A percentile compares a stretch with the other conserved stretches of the same genome.
Evolutionary conservation across 768 basidiomycete species (phyloP).

Genomic region (Psilocybe sp.): DNA sequence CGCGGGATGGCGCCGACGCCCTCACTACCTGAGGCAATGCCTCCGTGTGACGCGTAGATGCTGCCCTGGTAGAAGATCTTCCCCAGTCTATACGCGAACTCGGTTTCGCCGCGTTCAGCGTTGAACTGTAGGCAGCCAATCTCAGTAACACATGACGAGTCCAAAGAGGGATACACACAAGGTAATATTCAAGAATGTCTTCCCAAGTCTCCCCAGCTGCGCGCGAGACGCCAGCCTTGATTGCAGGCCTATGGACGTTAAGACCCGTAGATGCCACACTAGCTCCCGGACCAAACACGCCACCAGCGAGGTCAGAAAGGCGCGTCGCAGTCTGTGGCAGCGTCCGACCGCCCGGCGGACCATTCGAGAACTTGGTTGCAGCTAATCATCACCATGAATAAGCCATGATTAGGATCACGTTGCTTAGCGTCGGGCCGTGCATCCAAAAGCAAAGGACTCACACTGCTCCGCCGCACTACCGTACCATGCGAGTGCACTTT

Average conservation of each 20-base stretch:
- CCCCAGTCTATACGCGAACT: slow-evolving; percentile 90
- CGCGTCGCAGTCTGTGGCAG: slow-evolving; percentile 79
- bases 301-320: slow-evolving; percentile 87
- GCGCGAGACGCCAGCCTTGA: slow-evolving; percentile 79
- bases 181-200: slow-evolving; percentile 89
- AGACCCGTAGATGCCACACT: slow-evolving; percentile 88
- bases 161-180: slow-evolving; percentile 41
- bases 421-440: background rate
- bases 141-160: slow-evolving; percentile 4
- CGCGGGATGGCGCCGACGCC: slow-evolving; percentile 88
- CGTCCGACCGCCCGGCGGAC: slow-evolving; percentile 88
- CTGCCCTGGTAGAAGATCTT: slow-evolving; percentile 96
- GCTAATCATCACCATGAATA: slow-evolving; percentile 52
- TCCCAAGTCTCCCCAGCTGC: slow-evolving; percentile 94
- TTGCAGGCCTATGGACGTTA: slow-evolving; percentile 68
- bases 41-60: slow-evolving; percentile 77
- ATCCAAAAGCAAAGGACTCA: slow-evolving; percentile 23
- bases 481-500: slow-evolving; percentile 84
- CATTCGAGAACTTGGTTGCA: slow-evolving; percentile 75
- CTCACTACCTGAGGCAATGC: slow-evolving; percentile 84
- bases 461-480: slow-evolving; percentile 85
- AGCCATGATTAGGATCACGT: background rate
- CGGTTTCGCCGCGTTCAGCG: slow-evolving; percentile 85
- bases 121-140: slow-evolving; percentile 64
- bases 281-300: slow-evolving; percentile 92